Base-by-base conservation (phyloP, 306 rosid species). In the Ziziphus jujuba region DNA sequence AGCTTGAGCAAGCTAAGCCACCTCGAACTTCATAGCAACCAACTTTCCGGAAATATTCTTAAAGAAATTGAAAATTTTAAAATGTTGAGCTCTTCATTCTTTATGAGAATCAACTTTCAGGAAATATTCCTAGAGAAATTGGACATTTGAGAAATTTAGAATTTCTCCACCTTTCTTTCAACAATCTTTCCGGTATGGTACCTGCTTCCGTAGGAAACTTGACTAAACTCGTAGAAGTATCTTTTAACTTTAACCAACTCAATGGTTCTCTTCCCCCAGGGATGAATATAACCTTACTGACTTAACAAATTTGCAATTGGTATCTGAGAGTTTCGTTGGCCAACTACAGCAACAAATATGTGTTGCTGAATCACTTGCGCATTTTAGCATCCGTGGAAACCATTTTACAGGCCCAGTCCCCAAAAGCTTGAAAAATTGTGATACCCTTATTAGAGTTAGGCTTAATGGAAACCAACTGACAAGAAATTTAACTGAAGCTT, bases 41-140 rank as follows among this genome's bases (percentile, higher is more conserved):
- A 19, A 40, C 65, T 85, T 34, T 36, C 17, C 0, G 84, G 85
- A 59, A 56, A 68, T 12, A 63, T 85, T 65, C 80, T 87, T 11
- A 77, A 31, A 56, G 84, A 80, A 40, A 10, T 85, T 8, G 67
- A 67, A n/a, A 60, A 36, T n/a, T 9, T 72, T 56, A 7, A 20
- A 40, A 14, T 25, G 40, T 48, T 64, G 65, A 63, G 19, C 52
- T 44, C 72, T 73, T 23, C 22, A n/a, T n/a, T 45, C 66, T 73
- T 13, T 36, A 7, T 17, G 45, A n/a, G n/a, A 59, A 2, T 65
- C 35, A 33, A 14, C 71, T 73, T 19, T 56, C 51, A 0, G 77
- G 66, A 1, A 58, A 34, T 17, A 17, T 73, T 6, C 63, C 63
- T 14, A 1, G 13, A 7, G 40, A 28, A 2, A 31, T 58, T 24